Conservation (phyloP, 2,329 filamentous ascomycete genomes). For the Colletotrichum sp. region DNA sequence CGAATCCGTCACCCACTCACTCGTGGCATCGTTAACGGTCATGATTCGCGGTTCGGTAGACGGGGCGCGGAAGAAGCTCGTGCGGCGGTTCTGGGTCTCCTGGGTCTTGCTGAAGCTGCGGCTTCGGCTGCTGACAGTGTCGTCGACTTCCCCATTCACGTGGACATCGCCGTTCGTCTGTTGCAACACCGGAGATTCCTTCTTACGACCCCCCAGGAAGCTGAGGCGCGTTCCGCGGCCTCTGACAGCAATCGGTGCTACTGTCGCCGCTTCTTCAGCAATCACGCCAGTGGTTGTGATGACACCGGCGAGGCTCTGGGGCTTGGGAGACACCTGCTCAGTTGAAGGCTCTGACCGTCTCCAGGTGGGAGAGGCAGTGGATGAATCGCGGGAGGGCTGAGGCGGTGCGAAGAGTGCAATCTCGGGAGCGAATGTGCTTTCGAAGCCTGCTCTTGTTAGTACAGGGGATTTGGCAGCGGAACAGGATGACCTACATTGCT, state of each 20-base stretch:
- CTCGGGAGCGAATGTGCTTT: constrained; percentile 68
- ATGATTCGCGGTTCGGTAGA: constrained; percentile 29
- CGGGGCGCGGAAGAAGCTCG: constrained; percentile 52
- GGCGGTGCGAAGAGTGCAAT: constrained; percentile 66
- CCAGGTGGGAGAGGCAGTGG: constrained; percentile 49
- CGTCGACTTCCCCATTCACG: constrained; percentile 30
- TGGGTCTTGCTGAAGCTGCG: constrained; percentile 32
- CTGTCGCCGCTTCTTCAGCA: constrained; percentile 55
- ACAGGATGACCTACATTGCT: constrained; percentile 60
- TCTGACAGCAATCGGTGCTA: constrained; percentile 56
- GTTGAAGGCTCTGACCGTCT: constrained; percentile 54
- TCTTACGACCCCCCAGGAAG: constrained; percentile 61
- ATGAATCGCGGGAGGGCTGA: constrained; percentile 46
- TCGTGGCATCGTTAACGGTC: constrained; percentile 18
- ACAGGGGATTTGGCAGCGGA: not conserved
- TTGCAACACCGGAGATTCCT: constrained; percentile 37
- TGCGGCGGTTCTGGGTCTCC: constrained; percentile 35
- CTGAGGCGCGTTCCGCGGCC: constrained; percentile 60
- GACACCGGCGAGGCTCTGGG: constrained; percentile 37
- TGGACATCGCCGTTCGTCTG: constrained; percentile 33
- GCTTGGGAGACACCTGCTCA: constrained; percentile 33
- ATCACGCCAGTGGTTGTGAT: constrained; percentile 36
- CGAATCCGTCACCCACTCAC: constrained; percentile 36
- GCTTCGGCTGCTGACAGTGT: constrained; percentile 31
- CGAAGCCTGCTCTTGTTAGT: constrained; percentile 55